These are phyloP conservation scores for Penicillium verrucosum DNA, from an alignment of 2,329 filamentous ascomycete species.

Conservation along the genomic window DNA sequence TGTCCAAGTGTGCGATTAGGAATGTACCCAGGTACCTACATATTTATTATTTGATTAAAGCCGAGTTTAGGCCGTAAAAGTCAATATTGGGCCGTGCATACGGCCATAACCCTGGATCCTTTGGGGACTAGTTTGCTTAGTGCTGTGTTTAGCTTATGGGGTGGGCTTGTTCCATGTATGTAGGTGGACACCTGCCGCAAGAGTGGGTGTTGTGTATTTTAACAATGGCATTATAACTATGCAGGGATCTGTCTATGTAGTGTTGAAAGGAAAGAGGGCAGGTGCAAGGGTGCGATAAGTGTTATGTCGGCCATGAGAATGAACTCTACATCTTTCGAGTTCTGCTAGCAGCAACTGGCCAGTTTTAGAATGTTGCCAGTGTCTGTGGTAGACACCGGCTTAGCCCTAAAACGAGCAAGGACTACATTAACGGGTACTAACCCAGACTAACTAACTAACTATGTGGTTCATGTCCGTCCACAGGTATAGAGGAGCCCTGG, in stretches of 20 bases:
- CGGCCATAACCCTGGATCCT: background rate
- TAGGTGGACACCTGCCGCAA: background rate
- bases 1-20: background rate
- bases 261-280: background rate
- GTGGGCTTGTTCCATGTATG: background rate
- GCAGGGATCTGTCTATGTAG: background rate
- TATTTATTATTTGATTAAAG: background rate
- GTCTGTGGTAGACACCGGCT: too few species aligned
- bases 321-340: background rate
- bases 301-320: background rate
- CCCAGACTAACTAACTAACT: background rate
- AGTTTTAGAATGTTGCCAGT: too few species aligned
- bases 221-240: background rate
- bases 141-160: background rate
- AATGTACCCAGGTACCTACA: background rate
- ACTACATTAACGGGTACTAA: background rate
- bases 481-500: too few species aligned
- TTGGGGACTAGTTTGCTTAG: background rate
- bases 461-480: background rate
- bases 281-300: background rate
- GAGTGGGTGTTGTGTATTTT: background rate
- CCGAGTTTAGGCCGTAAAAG: background rate
- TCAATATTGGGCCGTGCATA: conserved; percentile 1
- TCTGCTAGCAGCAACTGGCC: background rate
- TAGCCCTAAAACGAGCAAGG: too few species aligned